Evolutionary conservation across 2,329 filamentous ascomycete species (phyloP).

Genomic region (Xylaria multiplex): DNA sequence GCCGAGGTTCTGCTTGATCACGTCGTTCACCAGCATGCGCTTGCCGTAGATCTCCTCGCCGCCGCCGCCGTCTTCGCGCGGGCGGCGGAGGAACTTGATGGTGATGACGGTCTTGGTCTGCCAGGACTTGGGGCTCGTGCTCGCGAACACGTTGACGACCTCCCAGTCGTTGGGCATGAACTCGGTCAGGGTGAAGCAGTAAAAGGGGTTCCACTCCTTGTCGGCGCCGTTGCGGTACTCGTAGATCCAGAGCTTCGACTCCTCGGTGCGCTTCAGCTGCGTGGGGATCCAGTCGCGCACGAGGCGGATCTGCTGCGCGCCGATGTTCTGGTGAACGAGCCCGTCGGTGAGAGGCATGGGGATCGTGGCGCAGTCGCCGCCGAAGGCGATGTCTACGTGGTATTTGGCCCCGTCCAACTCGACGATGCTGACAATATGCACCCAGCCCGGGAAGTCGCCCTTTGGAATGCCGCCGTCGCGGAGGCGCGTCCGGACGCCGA

Average conservation of each 20-base stretch:
- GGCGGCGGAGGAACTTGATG: constrained; percentile 59
- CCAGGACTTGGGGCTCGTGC: constrained; percentile 58
- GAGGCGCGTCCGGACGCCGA: constrained; percentile 61
- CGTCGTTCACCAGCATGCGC: constrained; percentile 60
- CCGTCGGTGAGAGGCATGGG: constrained; percentile 64
- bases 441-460: constrained; percentile 61
- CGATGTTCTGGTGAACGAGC: constrained; percentile 59
- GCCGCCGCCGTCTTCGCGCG: constrained; percentile 49
- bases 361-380: constrained; percentile 67
- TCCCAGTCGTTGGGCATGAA: constrained; percentile 70
- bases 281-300: constrained; percentile 59
- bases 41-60: constrained; percentile 61
- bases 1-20: constrained; percentile 63
- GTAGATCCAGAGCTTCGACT: constrained; percentile 69
- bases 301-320: constrained; percentile 66
- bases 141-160: constrained; percentile 68
- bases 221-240: constrained; percentile 63
- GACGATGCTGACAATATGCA: constrained; percentile 71
- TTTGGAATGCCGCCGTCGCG: constrained; percentile 53
- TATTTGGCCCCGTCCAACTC: constrained; percentile 61
- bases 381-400: constrained; percentile 71
- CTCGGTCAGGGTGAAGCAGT: constrained; percentile 73
- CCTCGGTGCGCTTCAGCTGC: constrained; percentile 53
- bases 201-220: constrained; percentile 67
- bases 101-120: constrained; percentile 66